phyloP scores from a whole-genome alignment of 768 basidiomycete species.

The Tubosaeta sp. region DNA sequence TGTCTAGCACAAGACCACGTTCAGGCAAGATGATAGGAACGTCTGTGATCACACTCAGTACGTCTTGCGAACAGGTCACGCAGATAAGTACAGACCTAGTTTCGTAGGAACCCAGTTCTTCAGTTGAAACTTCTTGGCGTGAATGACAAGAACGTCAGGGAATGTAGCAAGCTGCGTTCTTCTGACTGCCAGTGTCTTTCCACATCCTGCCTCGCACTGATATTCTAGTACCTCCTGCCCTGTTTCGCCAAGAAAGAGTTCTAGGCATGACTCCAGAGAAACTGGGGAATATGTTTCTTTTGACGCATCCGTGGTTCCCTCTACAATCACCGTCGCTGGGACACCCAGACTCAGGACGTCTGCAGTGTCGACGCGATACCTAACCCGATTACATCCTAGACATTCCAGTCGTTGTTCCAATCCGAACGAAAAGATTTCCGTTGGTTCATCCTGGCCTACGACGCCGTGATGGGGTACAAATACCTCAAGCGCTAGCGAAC shows the following conservation, averaged over 20 bases:
- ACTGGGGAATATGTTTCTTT: slow-evolving; percentile 65
- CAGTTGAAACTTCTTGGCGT: slow-evolving; percentile 91
- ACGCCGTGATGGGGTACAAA: neutral
- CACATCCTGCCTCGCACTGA: slow-evolving; percentile 68
- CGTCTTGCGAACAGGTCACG: neutral
- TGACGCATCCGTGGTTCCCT: slow-evolving; percentile 13
- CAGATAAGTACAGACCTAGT: slow-evolving; percentile 54
- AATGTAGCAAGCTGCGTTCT: slow-evolving; percentile 77
- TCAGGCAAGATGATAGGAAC: slow-evolving; percentile 75
- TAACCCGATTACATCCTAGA: slow-evolving; percentile 66
- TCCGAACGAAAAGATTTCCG: slow-evolving; percentile 72
- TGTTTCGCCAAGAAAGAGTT: slow-evolving; percentile 39
- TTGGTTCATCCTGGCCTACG: slow-evolving; percentile 49
- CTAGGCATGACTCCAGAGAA: slow-evolving; percentile 56
- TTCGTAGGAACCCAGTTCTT: slow-evolving; percentile 97
- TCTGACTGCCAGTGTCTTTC: slow-evolving; percentile 64
- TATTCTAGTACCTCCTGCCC: slow-evolving; percentile 74
- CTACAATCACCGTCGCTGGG: slow-evolving; percentile 46
- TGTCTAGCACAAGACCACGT: slow-evolving; percentile 57
- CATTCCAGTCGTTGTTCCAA: slow-evolving; percentile 89
- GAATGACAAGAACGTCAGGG: slow-evolving; percentile 84
- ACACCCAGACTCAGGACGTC: slow-evolving; percentile 83
- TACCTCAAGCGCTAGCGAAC: neutral
- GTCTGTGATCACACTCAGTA: slow-evolving; percentile 43
- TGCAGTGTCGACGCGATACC: slow-evolving; percentile 72